Evolutionary conservation across 208 protist species (phyloP).

Genomic region (Leishmania turanica): DNA sequence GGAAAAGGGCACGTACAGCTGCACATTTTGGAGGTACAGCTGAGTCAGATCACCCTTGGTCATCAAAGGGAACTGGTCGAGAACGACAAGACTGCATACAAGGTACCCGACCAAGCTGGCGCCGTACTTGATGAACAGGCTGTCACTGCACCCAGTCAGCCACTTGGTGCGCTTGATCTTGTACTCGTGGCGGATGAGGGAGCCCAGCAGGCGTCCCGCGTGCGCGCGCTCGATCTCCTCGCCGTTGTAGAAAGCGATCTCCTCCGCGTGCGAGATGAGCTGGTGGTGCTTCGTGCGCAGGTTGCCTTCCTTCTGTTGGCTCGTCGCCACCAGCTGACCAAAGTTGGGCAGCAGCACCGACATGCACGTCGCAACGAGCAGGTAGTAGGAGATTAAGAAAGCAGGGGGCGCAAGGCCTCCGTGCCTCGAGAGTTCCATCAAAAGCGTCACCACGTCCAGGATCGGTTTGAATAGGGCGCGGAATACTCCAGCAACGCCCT

Average conservation of each 20-base stretch:
- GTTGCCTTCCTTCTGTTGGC: conserved; percentile 83
- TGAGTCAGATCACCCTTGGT: conserved; percentile 58
- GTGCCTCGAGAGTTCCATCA: conserved; percentile 48
- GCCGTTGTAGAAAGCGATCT: conserved; percentile 92
- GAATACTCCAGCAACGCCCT: conserved; percentile 70
- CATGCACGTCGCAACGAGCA: conserved; percentile 61
- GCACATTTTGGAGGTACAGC: conserved; percentile 65
- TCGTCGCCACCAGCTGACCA: conserved; percentile 56
- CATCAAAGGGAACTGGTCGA: conserved; percentile 38
- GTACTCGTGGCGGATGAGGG: conserved; percentile 64
- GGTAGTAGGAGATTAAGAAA: conserved; percentile 78
- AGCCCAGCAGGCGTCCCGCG: conserved; percentile 63
- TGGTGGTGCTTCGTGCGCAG: conserved; percentile 80
- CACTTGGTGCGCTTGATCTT: conserved; percentile 81
- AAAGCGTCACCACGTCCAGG: conserved; percentile 82
- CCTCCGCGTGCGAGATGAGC: conserved; percentile 85
- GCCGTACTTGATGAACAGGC: conserved; percentile 80
- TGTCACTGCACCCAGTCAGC: conserved; percentile 57
- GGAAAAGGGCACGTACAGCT: conserved; percentile 83
- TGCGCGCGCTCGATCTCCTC: conserved; percentile 81
- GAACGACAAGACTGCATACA: conserved; percentile 67
- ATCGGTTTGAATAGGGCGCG: conserved; percentile 75
- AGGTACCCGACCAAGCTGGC: conserved; percentile 70
- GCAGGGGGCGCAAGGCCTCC: conserved; percentile 59
- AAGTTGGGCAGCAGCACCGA: conserved; percentile 72